Conservation (phyloP, 805 yeast species). For the Myxozyma mucilagina region DNA sequence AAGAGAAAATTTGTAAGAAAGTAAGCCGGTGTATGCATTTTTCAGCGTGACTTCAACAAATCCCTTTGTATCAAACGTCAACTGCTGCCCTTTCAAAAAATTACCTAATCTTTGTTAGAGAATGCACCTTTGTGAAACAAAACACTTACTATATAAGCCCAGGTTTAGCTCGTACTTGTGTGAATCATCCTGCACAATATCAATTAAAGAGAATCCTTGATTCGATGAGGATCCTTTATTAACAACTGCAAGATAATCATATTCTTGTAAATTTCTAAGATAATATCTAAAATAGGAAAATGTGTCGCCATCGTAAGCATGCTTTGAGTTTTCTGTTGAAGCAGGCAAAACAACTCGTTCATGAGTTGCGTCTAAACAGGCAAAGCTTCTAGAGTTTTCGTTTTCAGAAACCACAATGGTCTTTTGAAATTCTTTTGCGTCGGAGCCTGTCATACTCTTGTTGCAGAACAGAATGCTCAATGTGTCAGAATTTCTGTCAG, state of each 20-base stretch:
- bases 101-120: background rate
- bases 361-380: conserved; percentile 49
- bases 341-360: conserved; percentile 56
- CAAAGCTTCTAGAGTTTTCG: background rate
- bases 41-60: conserved; percentile 51
- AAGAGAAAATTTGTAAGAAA: conserved; percentile 50
- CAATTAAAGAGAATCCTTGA: conserved; percentile 36
- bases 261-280: conserved; percentile 45
- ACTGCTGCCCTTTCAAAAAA: conserved; percentile 33
- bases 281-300: conserved; percentile 52
- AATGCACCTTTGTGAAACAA: background rate
- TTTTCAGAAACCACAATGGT: background rate
- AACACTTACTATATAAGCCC: background rate
- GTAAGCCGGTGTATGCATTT: conserved; percentile 60
- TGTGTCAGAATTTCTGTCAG: background rate
- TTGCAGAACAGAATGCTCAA: background rate
- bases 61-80: conserved; percentile 48
- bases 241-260: conserved; percentile 54
- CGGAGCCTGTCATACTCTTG: background rate
- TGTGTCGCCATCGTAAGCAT: conserved; percentile 54
- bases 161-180: background rate
- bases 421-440: too few relatives aligned
- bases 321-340: conserved; percentile 37
- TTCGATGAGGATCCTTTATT: conserved; percentile 38
- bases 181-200: conserved; percentile 28